Evolutionary conservation across 75 land plant species (phyloP), one percentile per base, ranked within the genome.

Genomic region (Cupressus sempervirens): DNA sequence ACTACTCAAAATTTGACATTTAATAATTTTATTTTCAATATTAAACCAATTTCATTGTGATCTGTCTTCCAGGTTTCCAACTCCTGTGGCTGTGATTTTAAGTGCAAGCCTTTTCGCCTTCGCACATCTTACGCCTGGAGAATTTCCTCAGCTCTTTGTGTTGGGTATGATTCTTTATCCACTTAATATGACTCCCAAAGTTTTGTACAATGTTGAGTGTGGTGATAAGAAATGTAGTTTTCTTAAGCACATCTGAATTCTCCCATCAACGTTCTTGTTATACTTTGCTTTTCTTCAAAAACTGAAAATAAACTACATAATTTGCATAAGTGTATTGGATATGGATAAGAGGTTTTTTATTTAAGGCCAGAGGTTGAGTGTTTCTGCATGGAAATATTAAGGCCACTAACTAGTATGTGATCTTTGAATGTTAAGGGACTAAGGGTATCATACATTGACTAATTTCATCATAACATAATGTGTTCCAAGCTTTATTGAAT

Each of bases 41-140:
- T 32, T 52, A 34, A 32, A n/a, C 62, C 36, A 32, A 52, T 82
- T 30, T 30, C n/a, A 32, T 32, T 82, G 38, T 30, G 53, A 32
- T 79, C 40, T 53, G 11, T 13, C 53, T 82, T 38, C 20, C 90
- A 98, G 99, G 98, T 56, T 96, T n/a, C 97, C 98, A 26, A 95
- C 96, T 29, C 97, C 98, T 84, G 89, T 90, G 52, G 88, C 99
- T 50, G 91, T 94, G 15, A 14, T 92, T 45, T 34, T 95, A 18
- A 95, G 95, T 92, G 98, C 99, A 67, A 90, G 93, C 75, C 91
- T 92, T 65, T 98, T 98, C 93, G 98, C 99, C 53, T 75, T 93
- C 83, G 99, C 98, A 26, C 99, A 98, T 90, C 93, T 96, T 3
- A 98, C 98, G 30, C 98, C 95, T 80, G 95, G 97, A 76, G 94